Percentiles rank a stretch among this genome's conserved stretches.
phyloP scores from a whole-genome alignment of 352 stramenopile species.

The Ophiocytium majus region DNA sequence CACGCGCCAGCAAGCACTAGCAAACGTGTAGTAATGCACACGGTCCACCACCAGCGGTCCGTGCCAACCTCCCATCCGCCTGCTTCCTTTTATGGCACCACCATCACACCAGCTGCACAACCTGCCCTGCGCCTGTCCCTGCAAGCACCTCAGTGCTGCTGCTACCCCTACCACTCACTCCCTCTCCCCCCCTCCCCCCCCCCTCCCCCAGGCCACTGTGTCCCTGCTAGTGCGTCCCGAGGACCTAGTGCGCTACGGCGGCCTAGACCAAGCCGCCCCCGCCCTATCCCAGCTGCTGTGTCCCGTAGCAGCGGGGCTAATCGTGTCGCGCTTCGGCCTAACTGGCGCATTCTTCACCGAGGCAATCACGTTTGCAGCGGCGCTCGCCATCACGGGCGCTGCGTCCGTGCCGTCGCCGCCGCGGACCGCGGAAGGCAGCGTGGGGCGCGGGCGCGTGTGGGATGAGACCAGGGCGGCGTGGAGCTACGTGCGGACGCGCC shows the following conservation, averaged over 20 bases:
- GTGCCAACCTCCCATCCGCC: no score
- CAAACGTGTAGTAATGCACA: no score
- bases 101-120: no score
- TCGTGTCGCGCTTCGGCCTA: background rate
- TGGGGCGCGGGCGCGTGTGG: background rate
- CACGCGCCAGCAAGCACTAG: no score
- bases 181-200: no score
- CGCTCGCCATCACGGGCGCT: background rate
- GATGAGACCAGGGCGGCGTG: background rate
- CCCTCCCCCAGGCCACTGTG: conserved; percentile 23
- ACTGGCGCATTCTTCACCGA: conserved; percentile 24
- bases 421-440: background rate
- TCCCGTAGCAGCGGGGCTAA: background rate
- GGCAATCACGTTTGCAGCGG: background rate
- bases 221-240: conserved; percentile 11
- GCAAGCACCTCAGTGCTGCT: no score
- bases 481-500: background rate
- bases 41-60: no score
- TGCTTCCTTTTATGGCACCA: no score
- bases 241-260: conserved; percentile 23
- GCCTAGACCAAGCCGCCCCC: conserved; percentile 21
- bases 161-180: no score
- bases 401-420: background rate
- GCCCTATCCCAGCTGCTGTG: conserved; percentile 22
- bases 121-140: no score